phyloP scores from a whole-genome alignment of 2,329 filamentous ascomycete genomes.

The Fusarium stilboides region DNA sequence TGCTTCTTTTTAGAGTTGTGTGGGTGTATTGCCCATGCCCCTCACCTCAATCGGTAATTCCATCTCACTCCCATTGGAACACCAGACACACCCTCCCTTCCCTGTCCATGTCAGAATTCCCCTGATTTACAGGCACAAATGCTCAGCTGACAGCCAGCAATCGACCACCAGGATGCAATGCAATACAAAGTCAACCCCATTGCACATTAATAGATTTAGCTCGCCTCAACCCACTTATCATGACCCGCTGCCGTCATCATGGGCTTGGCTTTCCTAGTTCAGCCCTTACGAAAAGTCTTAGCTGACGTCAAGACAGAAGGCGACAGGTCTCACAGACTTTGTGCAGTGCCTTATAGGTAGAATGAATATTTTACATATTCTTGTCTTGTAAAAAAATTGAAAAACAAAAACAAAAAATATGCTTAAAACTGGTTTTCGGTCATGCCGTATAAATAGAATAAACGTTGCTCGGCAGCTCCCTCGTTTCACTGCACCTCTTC shows the following conservation, averaged over 20 bases:
- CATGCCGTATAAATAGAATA: conserved; percentile 17
- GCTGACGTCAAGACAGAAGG: conserved; percentile 39
- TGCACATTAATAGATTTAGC: background rate
- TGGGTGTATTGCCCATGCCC: conserved; percentile 5
- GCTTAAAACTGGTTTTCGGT: conserved; percentile 22
- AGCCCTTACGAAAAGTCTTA: conserved; percentile 3
- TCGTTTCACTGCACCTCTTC: background rate
- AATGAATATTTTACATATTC: background rate
- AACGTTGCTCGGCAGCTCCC: background rate
- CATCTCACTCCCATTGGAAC: conserved; percentile 21
- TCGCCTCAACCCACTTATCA: conserved; percentile 31
- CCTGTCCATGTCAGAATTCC: conserved; percentile 7
- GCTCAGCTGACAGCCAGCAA: conserved; percentile 7
- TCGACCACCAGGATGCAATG: background rate
- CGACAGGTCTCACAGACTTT: background rate
- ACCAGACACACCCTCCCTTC: background rate
- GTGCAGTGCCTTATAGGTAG: background rate
- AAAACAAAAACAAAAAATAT: background rate
- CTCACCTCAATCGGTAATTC: conserved; percentile 14
- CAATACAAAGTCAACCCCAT: background rate
- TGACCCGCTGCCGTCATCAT: conserved; percentile 44
- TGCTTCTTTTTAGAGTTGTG: conserved; percentile 31
- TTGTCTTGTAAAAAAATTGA: background rate
- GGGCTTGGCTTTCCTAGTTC: conserved; percentile 32
- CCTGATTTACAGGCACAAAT: conserved; percentile 38